A percentile compares a stretch with the other conserved stretches of the same genome.
Conservation (phyloP, 257 asterid species). For the Mitragyna speciosa region DNA sequence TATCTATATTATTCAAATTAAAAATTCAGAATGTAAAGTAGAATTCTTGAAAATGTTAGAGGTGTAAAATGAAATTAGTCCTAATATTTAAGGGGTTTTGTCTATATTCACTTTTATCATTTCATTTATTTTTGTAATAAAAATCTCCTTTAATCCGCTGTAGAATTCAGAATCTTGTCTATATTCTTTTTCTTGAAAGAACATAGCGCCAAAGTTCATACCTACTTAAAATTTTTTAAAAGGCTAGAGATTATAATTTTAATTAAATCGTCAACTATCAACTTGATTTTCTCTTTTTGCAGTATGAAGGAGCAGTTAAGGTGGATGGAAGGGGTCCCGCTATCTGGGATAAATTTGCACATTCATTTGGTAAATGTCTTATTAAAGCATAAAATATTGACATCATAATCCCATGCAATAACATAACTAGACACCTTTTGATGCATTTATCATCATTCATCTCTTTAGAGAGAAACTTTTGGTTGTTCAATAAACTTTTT, state of each 20-base stretch:
- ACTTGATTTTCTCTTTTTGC: slow-evolving; percentile 6
- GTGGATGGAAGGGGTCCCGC: slow-evolving; percentile 78
- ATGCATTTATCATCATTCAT: neutral
- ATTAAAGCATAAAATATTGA: neutral
- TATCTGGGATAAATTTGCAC: slow-evolving; percentile 86
- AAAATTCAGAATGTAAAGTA: no score
- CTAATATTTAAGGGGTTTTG: no score
- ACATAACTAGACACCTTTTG: neutral
- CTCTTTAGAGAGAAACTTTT: no score
- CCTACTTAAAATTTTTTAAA: neutral
- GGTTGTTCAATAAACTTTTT: no score
- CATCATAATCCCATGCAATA: neutral
- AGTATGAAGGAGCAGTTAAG: slow-evolving; percentile 90
- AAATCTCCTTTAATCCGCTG: neutral
- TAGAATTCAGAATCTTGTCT: neutral
- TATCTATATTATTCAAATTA: no score
- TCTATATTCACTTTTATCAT: neutral
- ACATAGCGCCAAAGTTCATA: no score
- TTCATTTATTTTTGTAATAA: no score
- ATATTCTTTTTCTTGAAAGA: neutral
- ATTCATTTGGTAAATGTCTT: slow-evolving; percentile 47
- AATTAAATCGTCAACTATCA: neutral
- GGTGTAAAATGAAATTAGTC: no score
- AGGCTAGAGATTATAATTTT: neutral
- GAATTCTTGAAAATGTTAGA: no score